Evolutionary conservation across 2,329 filamentous ascomycete species (phyloP).

Genomic region (Hortaea werneckii): DNA sequence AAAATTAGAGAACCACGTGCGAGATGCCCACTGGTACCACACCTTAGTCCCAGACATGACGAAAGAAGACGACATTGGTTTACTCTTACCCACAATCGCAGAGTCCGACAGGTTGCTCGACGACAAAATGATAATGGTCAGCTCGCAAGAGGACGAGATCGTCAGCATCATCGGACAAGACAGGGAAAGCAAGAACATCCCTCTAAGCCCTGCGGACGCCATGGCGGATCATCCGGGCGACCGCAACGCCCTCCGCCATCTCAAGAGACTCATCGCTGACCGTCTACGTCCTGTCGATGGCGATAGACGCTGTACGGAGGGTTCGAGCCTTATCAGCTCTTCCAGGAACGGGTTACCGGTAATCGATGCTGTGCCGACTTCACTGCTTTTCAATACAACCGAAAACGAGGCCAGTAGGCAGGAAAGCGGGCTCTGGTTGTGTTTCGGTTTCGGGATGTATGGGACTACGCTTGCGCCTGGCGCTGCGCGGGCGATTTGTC

Average conservation of each 20-base stretch:
- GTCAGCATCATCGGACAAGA: background rate
- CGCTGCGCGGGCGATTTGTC: constrained; percentile 4
- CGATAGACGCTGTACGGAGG: background rate
- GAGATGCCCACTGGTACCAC: constrained; percentile 2
- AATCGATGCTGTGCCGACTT: constrained; percentile 8
- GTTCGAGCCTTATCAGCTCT: constrained; percentile 6
- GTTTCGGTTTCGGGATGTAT: constrained; percentile 14
- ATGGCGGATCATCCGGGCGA: background rate
- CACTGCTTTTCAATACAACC: background rate
- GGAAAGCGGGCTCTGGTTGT: constrained; percentile 9
- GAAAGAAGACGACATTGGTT: constrained; percentile 1
- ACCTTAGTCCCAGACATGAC: background rate
- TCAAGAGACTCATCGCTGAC: constrained; percentile 2
- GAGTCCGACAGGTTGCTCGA: background rate
- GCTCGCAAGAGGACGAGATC: background rate
- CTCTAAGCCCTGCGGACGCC: background rate
- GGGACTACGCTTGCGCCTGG: constrained; percentile 15
- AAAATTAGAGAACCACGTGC: constrained; percentile 6
- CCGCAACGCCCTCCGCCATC: background rate
- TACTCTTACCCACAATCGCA: constrained; percentile 1
- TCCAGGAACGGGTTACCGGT: constrained; percentile 6
- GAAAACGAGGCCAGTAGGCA: background rate
- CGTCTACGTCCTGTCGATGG: background rate
- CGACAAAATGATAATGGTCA: constrained; percentile 3
- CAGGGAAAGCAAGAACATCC: background rate